These are phyloP conservation scores for Rhizopus delemar DNA, from an alignment of 371 early-diverging fungal species.

Conservation along the genomic window DNA sequence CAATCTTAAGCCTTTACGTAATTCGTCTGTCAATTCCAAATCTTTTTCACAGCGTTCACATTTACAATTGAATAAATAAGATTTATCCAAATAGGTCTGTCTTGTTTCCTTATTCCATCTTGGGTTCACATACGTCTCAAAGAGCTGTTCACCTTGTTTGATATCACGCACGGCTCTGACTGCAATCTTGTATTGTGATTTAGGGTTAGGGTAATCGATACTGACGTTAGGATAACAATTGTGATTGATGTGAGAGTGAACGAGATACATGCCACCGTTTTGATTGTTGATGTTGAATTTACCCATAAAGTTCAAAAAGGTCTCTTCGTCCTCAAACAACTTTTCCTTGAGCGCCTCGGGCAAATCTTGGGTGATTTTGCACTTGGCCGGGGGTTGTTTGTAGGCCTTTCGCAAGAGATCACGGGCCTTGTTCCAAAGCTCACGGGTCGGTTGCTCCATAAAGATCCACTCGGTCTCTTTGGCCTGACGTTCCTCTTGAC, in stretches of 20 bases:
- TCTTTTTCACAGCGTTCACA: constrained; percentile 63
- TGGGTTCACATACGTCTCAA: constrained; percentile 65
- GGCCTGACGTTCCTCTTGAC: constrained; percentile 65
- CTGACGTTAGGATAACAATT: constrained; percentile 58
- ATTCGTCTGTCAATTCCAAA: constrained; percentile 49
- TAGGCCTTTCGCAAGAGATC: constrained; percentile 50
- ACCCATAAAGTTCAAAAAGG: constrained; percentile 62
- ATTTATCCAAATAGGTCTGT: constrained; percentile 57
- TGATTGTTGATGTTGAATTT: constrained; percentile 73
- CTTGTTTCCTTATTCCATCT: constrained; percentile 66
- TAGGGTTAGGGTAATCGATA: constrained; percentile 55
- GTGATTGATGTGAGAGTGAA: constrained; percentile 66
- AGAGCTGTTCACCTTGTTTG: constrained; percentile 60
- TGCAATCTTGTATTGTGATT: constrained; percentile 55
- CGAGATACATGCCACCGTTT: constrained; percentile 65
- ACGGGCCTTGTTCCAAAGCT: constrained; percentile 57
- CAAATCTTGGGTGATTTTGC: constrained; percentile 56
- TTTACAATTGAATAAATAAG: constrained; percentile 61
- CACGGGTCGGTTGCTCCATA: constrained; percentile 58
- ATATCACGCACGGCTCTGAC: constrained; percentile 59
- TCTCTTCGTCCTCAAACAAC: constrained; percentile 59
- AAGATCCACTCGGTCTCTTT: constrained; percentile 69
- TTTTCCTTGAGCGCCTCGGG: constrained; percentile 44
- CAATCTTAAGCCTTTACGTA: constrained; percentile 46
- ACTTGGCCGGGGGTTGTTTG: constrained; percentile 46